Base-by-base conservation (phyloP, 495 filamentous ascomycete species). In the Xylona heveae region DNA sequence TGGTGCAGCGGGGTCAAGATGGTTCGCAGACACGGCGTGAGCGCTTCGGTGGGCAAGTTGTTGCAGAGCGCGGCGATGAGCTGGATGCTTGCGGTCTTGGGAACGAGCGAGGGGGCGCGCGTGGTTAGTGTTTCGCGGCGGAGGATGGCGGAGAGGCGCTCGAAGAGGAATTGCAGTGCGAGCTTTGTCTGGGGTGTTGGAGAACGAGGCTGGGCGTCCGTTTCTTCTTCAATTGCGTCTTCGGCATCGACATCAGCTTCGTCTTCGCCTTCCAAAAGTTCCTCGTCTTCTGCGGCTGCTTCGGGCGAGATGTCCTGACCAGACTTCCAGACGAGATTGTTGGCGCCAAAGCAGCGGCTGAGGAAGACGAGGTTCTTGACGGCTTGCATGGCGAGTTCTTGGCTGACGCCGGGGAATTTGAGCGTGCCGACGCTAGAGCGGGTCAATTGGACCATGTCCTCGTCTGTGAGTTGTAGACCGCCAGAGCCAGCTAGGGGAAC, bases 1-100 rank as follows among this genome's bases (percentile, higher is more conserved):
- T 85, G 76, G 45, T 82, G 71, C 12, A 94, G 61, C 10, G 88
- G 80, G 15, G 74, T 64, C 4, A 97, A 63, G 33, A 93, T 63
- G 5, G 59, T 61, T 30, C 62, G 57, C 13, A 85, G 52, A 6
- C 65, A 72, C 0, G 66, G 57, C 3, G 43, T 44, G 5, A 95
- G 55, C 13, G 67, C 57, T 2, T 63, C 58, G 5, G 51, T 44
- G 2, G 71, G 52, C 2, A 78, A 54, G 28, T 66, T 50, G 47
- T 70, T 52, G 42, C 57, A 52, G 37, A 78, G 48, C 43, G 73
- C 49, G 40, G 69, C 53, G 18, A 92, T 52, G 17, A 92, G 65
- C 24, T 73, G 66, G 29, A 95, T 61, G 10, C 78, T 65, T 1
- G 78, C 71, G 4, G 71, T 71, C 49, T 92, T 84, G 24, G 78